phyloP scores from a whole-genome alignment of 495 filamentous ascomycete species.

The Ascodesmis nigricans region DNA sequence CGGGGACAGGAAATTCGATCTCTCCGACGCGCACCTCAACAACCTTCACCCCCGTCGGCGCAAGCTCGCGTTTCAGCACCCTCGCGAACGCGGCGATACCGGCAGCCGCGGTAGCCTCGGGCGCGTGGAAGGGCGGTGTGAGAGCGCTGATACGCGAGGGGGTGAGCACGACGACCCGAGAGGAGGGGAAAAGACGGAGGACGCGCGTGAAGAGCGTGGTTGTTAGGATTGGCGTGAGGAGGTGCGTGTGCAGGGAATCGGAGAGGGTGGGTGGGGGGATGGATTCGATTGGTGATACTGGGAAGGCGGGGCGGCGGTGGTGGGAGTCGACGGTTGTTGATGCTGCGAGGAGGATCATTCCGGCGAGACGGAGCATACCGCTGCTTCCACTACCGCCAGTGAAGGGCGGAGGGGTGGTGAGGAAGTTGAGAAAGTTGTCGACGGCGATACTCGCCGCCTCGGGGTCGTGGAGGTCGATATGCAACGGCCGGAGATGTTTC shows the following conservation, averaged over 20 bases:
- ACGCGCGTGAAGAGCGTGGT: conserved; percentile 73
- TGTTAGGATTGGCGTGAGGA: conserved; percentile 77
- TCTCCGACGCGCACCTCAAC: conserved; percentile 70
- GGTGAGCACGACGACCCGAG: conserved; percentile 58
- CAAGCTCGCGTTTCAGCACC: conserved; percentile 57
- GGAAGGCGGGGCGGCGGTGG: conserved; percentile 38
- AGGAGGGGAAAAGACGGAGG: conserved; percentile 41
- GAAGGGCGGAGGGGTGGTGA: conserved; percentile 37
- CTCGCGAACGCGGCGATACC: conserved; percentile 62
- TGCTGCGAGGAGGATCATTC: conserved; percentile 55
- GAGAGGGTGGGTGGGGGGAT: conserved; percentile 62
- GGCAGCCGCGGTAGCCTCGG: conserved; percentile 55
- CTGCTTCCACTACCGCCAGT: conserved; percentile 6
- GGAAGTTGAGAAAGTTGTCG: conserved; percentile 40
- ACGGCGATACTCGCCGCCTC: conserved; percentile 34
- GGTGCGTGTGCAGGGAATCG: conserved; percentile 70
- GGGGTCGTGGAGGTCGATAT: conserved; percentile 55
- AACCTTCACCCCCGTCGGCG: conserved; percentile 45
- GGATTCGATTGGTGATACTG: conserved; percentile 55
- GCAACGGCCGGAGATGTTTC: conserved; percentile 57
- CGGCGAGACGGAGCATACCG: conserved; percentile 38
- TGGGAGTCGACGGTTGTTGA: conserved; percentile 11
- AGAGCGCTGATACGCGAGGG: conserved; percentile 68
- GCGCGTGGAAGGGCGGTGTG: conserved; percentile 58
- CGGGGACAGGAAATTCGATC: conserved; percentile 36